Base-by-base conservation (phyloP, 257 asterid genomes). In the Solanum megistacrolobum region DNA sequence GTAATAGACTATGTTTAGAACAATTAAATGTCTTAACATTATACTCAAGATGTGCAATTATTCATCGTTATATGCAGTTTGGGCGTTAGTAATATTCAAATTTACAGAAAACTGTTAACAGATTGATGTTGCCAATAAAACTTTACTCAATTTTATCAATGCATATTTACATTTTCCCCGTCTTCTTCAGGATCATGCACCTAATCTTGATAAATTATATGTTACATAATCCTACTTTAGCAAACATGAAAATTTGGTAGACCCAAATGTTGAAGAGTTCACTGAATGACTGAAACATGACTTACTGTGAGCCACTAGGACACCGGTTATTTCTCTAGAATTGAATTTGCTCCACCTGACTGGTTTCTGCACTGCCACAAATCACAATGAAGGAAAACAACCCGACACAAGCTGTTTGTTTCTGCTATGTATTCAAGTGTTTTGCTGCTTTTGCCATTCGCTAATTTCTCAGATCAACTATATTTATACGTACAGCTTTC, bases 291-390 rank as follows among this genome's bases (percentile, higher is more conserved):
- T 55, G 65, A 18, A 65, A 60, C 91, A 90, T 66, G 90, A 91
- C 68, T 23, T 94, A 87, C 92, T 88, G 66, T 69, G 48, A 95
- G 99, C 93, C 98, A 13, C 89, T 95, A 58, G 97, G 99, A 87
- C 89, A 32, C 66, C 93, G 89, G 8, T 93, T 88, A 84, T 55
- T 55, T 55, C 65, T 92, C 94, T 2, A 89, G 87, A 85, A 93
- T 94, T 21, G 92, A 92, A 90, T 94, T 92, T 84, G 91, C 94
- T 86, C 75, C 68, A 39, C 98, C 98, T 3, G 92, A 94, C 89
- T 34, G 94, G 73, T 86, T 95, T 36, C 35, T 92, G 86, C 86
- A 91, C 87, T 93, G 93, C 91, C 60, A 90, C n/a, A n/a, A n/a
- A n/a, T n/a, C n/a, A n/a, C 86, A 12, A 31, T 35, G 92, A 88